These are phyloP conservation scores for Chlorella sp. DNA, from an alignment of 139 green algal genomes.

Conservation along the genomic window DNA sequence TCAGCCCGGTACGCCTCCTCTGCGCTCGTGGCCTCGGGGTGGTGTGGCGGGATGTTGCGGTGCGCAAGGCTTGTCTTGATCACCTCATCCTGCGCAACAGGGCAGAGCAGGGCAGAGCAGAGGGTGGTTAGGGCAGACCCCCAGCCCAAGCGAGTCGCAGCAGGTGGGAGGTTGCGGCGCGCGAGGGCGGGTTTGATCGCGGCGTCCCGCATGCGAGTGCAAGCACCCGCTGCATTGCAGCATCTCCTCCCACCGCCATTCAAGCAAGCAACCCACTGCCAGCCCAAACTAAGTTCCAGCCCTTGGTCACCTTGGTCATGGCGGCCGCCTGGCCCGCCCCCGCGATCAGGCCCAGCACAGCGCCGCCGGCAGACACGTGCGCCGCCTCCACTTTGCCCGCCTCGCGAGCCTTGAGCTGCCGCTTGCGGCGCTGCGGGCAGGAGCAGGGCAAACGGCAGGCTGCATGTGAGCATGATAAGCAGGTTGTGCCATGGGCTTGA, in stretches of 20 bases:
- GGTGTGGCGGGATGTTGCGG: conserved; percentile 60
- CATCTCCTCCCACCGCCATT: too few species aligned
- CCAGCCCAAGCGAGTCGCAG: too few species aligned
- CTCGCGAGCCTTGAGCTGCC: conserved; percentile 45
- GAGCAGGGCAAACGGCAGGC: neutral
- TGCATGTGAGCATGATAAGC: neutral
- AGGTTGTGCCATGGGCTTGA: too few species aligned
- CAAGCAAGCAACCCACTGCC: too few species aligned
- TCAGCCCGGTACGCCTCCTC: conserved; percentile 54
- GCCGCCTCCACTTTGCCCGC: conserved; percentile 36
- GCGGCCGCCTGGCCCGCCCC: conserved; percentile 3
- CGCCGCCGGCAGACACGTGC: conserved; percentile 37
- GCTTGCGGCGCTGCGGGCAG: conserved; percentile 43
- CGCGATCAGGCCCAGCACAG: conserved; percentile 40
- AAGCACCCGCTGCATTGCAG: too few species aligned
- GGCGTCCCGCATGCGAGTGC: too few species aligned
- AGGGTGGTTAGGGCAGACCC: too few species aligned
- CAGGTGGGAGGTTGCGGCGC: too few species aligned
- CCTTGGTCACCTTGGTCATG: conserved; percentile 1
- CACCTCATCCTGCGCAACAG: conserved; percentile 50
- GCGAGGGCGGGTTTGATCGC: too few species aligned
- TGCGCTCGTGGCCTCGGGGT: conserved; percentile 42
- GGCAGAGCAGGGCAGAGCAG: too few species aligned
- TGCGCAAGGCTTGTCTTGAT: conserved; percentile 34
- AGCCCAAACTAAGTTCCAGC: too few species aligned